Percentiles rank a stretch among this genome's conserved stretches.
These are phyloP conservation scores for Tetrapisispora nanseiensis DNA, from an alignment of 805 yeast species.

Conservation along the genomic window DNA sequence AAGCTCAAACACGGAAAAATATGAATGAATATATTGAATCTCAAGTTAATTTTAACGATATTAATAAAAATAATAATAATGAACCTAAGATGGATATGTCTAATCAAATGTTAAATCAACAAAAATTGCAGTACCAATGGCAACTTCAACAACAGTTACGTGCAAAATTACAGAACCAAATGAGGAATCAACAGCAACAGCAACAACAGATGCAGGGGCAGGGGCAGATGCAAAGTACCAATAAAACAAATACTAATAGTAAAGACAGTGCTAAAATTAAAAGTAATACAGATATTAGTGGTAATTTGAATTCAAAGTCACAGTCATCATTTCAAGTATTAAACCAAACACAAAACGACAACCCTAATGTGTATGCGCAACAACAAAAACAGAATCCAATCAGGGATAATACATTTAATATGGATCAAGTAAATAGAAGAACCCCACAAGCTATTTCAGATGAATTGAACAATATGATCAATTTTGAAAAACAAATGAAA, in stretches of 20 bases:
- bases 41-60: neutral
- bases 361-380: neutral
- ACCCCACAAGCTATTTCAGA: conserved; percentile 3
- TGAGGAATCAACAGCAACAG: neutral
- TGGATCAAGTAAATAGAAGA: neutral
- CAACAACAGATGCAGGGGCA: neutral
- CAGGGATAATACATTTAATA: neutral
- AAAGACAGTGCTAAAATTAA: conserved; percentile 1
- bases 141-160: conserved; percentile 1
- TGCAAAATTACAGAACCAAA: neutral
- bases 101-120: neutral
- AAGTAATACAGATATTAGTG: neutral
- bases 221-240: conserved; percentile 13
- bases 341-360: neutral
- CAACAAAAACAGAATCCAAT: conserved; percentile 1
- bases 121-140: conserved; percentile 2
- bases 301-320: neutral
- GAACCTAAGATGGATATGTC: neutral
- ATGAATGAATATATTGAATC: no score
- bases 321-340: neutral
- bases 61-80: neutral
- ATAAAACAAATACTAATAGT: conserved; percentile 18
- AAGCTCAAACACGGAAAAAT: no score
- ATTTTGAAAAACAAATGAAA: conserved; percentile 3
- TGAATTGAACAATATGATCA: conserved; percentile 4